Base-by-base conservation (phyloP, 169 alveolate species). In the Ichthyophthirius multifiliis region DNA sequence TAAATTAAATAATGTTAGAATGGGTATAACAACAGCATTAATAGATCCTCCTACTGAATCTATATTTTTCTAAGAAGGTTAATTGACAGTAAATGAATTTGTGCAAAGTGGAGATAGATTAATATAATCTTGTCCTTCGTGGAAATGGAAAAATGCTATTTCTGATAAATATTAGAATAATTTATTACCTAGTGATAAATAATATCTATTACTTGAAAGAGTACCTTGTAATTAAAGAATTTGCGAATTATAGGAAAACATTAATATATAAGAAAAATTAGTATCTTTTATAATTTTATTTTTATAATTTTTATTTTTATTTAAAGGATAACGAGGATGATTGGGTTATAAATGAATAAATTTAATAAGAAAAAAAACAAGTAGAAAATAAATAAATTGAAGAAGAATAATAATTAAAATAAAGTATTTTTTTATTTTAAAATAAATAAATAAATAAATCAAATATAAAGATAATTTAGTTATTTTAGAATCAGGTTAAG, bases 71-170 rank as follows among this genome's bases (percentile, higher is more conserved):
- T 92, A 86, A 48, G 84, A 92, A 73, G 98, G 98, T 32, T 83
- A 77, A 4, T 74, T 96, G 47, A 94, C 97, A n/a, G 97, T 97
- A 5, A 90, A 90, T 55, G 98, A 96, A 84, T 96, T 91, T 65
- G 84, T 94, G 4, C 55, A 87, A 43, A 96, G 97, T 4, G 98
- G 98, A 3, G 97, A 96, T 45, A 92, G 83, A 18, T 87, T 96
- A 35, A 83, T 82, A 0, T 84, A 75, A 65, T 90, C 91, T 78
- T 94, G 96, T 79, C 97, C 97, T 4, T 91, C 97, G 1, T 96
- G 98, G 97, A 90, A 87, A 84, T 94, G 97, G 96, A 80, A 78
- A 65, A 47, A 89, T 12, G 85, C 86, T 39, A 90, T 73, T 27
- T 87, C 82, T 55, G 71, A 55, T n/a, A 75, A 73, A 35, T 71